A percentile compares a stretch with the other conserved stretches of the same genome.
These are phyloP conservation scores for Mortierella sp. DNA, from an alignment of 371 early-diverging fungal species.

Conservation along the genomic window DNA sequence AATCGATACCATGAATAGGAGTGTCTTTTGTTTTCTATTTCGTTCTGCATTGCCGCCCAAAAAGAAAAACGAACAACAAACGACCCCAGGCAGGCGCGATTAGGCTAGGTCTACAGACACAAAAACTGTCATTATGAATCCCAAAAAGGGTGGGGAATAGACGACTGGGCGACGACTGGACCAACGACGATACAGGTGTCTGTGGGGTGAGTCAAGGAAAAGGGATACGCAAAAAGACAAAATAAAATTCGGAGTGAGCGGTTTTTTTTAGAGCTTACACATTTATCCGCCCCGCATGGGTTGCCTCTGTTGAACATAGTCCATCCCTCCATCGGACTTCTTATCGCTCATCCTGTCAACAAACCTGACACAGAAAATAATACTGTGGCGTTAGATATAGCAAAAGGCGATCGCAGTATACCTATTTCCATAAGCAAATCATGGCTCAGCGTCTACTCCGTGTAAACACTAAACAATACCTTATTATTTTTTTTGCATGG, in stretches of 20 bases:
- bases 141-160: not conserved
- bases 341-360: not conserved
- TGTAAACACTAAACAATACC: no score
- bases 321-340: not conserved
- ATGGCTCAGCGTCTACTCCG: not conserved
- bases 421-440: not conserved
- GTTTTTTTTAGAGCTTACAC: not conserved
- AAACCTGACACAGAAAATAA: not conserved
- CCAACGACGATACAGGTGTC: not conserved
- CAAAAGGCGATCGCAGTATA: not conserved
- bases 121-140: not conserved
- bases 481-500: not conserved
- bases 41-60: not conserved
- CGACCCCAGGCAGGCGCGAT: not conserved
- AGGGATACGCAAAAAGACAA: not conserved
- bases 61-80: not conserved
- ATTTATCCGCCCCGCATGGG: slow-evolving; percentile 2
- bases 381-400: not conserved
- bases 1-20: not conserved
- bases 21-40: no score
- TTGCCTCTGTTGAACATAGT: not conserved
- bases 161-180: not conserved
- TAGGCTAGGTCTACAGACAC: not conserved
- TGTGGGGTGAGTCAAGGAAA: slow-evolving; percentile 1
- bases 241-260: not conserved